These are phyloP conservation scores for Ramalina peruviana DNA, from an alignment of 495 filamentous ascomycete genomes.

Conservation along the genomic window DNA sequence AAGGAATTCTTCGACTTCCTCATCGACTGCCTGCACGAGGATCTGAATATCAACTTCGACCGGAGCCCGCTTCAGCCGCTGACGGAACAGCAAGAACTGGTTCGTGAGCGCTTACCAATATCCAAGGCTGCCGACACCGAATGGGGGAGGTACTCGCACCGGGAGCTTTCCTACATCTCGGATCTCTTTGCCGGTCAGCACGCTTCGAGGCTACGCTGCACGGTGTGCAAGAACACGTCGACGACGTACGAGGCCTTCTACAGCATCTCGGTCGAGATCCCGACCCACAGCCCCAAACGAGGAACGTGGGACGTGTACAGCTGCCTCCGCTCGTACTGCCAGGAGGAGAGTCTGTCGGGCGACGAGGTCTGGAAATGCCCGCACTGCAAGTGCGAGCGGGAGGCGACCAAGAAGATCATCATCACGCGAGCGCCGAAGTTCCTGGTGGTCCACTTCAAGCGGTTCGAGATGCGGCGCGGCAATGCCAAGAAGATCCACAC, in stretches of 20 bases:
- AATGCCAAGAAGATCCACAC: constrained; percentile 54
- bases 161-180: constrained; percentile 50
- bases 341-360: constrained; percentile 50
- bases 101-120: constrained; percentile 47
- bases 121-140: constrained; percentile 46
- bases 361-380: constrained; percentile 63
- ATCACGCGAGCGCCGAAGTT: constrained; percentile 58
- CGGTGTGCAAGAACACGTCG: constrained; percentile 48
- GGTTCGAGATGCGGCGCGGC: constrained; percentile 46
- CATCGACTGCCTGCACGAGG: constrained; percentile 58
- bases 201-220: constrained; percentile 48
- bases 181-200: constrained; percentile 62
- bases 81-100: constrained; percentile 46
- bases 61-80: constrained; percentile 42
- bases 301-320: constrained; percentile 36
- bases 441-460: constrained; percentile 64
- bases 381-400: constrained; percentile 50
- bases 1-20: constrained; percentile 67
- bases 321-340: constrained; percentile 53
- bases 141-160: constrained; percentile 56
- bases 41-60: constrained; percentile 55
- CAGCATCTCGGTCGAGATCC: constrained; percentile 54
- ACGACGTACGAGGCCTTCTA: constrained; percentile 65
- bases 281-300: constrained; percentile 28
- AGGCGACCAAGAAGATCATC: constrained; percentile 59